Evolutionary conservation across 768 basidiomycete species (phyloP).

Genomic region (Daedalea quercina): DNA sequence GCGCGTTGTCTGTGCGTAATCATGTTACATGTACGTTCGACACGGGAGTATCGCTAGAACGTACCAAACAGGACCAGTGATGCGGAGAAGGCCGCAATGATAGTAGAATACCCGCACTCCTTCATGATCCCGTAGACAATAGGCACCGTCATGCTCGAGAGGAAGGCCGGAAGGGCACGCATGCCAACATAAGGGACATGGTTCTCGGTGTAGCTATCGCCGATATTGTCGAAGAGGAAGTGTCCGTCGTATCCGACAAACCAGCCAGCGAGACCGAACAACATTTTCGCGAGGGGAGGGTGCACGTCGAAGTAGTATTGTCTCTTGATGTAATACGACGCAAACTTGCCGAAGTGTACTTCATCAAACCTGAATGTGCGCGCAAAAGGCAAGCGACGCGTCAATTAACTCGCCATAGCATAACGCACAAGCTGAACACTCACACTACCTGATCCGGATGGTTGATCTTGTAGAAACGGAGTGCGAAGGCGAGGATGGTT

Average conservation of each 20-base stretch:
- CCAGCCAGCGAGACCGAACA: conserved; percentile 93
- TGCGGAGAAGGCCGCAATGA: conserved; percentile 88
- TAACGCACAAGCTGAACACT: conserved; percentile 23
- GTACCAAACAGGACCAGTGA: conserved; percentile 80
- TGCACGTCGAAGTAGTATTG: conserved; percentile 99
- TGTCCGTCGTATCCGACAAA: conserved; percentile 93
- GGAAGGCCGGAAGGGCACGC: conserved; percentile 85
- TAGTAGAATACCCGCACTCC: conserved; percentile 91
- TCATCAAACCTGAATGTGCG: conserved; percentile 73
- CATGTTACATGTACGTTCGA: background rate
- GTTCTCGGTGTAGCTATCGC: conserved; percentile 81
- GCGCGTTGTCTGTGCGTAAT: conserved; percentile 74
- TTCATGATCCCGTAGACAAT: conserved; percentile 96
- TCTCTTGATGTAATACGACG: conserved; percentile 84
- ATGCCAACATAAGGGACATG: conserved; percentile 94
- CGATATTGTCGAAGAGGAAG: conserved; percentile 93
- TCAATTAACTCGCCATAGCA: background rate
- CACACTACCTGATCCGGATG: conserved; percentile 94
- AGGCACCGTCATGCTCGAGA: conserved; percentile 86
- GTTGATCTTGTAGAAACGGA: conserved; percentile 92
- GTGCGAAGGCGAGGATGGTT: conserved; percentile 70
- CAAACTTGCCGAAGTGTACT: conserved; percentile 98
- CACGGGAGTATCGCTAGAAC: conserved; percentile 22
- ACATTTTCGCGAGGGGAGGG: conserved; percentile 92
- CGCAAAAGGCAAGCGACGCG: background rate